Evolutionary conservation across 1,139 yeast genomes (phyloP).

Genomic region (Debaryomyces psychrophilus): DNA sequence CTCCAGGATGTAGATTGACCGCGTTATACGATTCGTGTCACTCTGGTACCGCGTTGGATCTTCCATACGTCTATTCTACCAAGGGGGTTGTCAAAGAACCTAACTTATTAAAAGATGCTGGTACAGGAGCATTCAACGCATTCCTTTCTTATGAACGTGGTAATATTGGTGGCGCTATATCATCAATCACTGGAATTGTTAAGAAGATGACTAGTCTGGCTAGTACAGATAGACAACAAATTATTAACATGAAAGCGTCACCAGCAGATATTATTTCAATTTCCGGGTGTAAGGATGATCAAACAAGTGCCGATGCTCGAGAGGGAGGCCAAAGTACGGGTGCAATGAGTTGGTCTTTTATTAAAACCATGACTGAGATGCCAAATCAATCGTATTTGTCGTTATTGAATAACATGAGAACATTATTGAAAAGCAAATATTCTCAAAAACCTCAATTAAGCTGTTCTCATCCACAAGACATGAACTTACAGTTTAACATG

Average conservation of each 20-base stretch:
- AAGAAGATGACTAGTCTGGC: constrained; percentile 40
- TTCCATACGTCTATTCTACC: constrained; percentile 88
- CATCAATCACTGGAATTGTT: constrained; percentile 51
- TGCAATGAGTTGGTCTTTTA: constrained; percentile 92
- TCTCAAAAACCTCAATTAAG: constrained; percentile 90
- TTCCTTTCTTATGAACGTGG: constrained; percentile 75
- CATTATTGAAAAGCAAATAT: constrained; percentile 67
- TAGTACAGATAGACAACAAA: constrained; percentile 31
- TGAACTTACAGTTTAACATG: constrained; percentile 61
- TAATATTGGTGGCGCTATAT: constrained; percentile 57
- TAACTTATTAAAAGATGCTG: constrained; percentile 82
- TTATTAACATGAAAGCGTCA: constrained; percentile 63
- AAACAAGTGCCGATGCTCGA: constrained; percentile 76
- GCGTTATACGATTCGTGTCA: constrained; percentile 93
- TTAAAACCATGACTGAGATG: constrained; percentile 64
- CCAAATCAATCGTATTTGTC: constrained; percentile 79
- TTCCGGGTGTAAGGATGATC: constrained; percentile 91
- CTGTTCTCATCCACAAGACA: constrained; percentile 82
- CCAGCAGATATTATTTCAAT: constrained; percentile 87
- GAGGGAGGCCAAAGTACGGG: constrained; percentile 84
- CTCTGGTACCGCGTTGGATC: constrained; percentile 87
- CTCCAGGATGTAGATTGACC: constrained; percentile 83
- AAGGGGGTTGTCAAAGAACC: constrained; percentile 92
- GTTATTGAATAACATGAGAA: constrained; percentile 78
- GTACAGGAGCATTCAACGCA: constrained; percentile 72